phyloP scores from a whole-genome alignment of 2,329 filamentous ascomycete species.

The Colletotrichum truncatum region DNA sequence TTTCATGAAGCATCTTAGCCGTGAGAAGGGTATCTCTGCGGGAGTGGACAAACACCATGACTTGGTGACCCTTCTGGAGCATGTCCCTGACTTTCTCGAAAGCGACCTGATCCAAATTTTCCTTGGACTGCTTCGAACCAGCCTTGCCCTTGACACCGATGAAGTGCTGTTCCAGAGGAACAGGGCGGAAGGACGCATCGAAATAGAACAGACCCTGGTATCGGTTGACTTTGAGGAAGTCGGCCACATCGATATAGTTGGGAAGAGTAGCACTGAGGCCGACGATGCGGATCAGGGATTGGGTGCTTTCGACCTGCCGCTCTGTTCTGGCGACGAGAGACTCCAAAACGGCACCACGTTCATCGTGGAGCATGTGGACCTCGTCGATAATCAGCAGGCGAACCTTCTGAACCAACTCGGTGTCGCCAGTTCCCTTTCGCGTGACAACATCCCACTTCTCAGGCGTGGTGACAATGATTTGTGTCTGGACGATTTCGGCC shows the following conservation, averaged over 20 bases:
- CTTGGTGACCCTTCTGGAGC: slow-evolving; percentile 90
- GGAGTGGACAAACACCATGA: slow-evolving; percentile 99
- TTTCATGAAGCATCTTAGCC: slow-evolving; percentile 85
- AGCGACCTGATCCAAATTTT: slow-evolving; percentile 86
- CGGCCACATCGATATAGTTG: slow-evolving; percentile 96
- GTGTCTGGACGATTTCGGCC: slow-evolving; percentile 92
- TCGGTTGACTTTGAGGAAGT: slow-evolving; percentile 96
- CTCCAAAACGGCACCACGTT: slow-evolving; percentile 94
- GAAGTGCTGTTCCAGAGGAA: slow-evolving; percentile 97
- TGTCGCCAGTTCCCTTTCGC: slow-evolving; percentile 95
- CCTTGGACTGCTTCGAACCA: slow-evolving; percentile 80
- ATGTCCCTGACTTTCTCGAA: slow-evolving; percentile 97
- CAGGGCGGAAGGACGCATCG: slow-evolving; percentile 92
- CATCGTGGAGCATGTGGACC: slow-evolving; percentile 99
- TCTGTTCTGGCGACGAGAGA: slow-evolving; percentile 95
- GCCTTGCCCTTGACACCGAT: slow-evolving; percentile 94
- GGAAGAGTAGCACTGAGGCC: slow-evolving; percentile 95
- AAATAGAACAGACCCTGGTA: slow-evolving; percentile 96
- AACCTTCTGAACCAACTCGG: slow-evolving; percentile 97
- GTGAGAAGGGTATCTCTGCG: slow-evolving; percentile 92
- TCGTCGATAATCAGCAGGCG: slow-evolving; percentile 96
- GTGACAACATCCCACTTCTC: slow-evolving; percentile 99
- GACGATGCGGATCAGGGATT: slow-evolving; percentile 95
- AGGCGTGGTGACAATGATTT: slow-evolving; percentile 98
- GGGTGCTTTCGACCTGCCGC: slow-evolving; percentile 96